Percentiles rank a stretch among this genome's conserved stretches.
These are phyloP conservation scores for Fallopia convolvulus DNA, from an alignment of 148 eudicot genomes.

Conservation along the genomic window DNA sequence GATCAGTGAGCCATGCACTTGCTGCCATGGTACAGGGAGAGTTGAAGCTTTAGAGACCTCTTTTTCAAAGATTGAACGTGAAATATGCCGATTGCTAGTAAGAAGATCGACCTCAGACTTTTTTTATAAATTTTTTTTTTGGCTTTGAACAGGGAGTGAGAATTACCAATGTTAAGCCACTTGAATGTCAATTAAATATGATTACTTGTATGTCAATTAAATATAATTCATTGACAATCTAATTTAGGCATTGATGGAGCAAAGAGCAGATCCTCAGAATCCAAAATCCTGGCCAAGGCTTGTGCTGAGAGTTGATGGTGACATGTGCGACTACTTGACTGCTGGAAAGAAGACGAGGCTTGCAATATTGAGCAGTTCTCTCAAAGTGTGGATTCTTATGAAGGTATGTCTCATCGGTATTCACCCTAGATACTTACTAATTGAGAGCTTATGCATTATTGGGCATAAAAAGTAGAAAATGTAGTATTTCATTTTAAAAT, in stretches of 20 bases:
- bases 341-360: conserved; percentile 73
- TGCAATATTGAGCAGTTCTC: conserved; percentile 77
- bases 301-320: conserved; percentile 61
- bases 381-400: conserved; percentile 83
- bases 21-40: conserved; percentile 90
- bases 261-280: conserved; percentile 63
- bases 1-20: conserved; percentile 85
- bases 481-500: too few species aligned
- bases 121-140: not conserved
- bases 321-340: conserved; percentile 77
- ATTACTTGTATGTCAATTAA: not conserved
- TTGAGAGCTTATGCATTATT: too few species aligned
- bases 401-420: conserved; percentile 46
- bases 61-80: conserved; percentile 88
- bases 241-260: conserved; percentile 51
- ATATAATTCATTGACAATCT: not conserved
- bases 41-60: conserved; percentile 95
- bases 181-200: not conserved
- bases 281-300: conserved; percentile 86
- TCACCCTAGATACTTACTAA: not conserved
- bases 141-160: not conserved
- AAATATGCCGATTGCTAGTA: conserved; percentile 79
- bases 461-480: too few species aligned
- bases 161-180: not conserved
- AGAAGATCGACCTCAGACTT: conserved; percentile 19